Base-by-base conservation (phyloP, 441 rosid species). In the Eruca vesicaria region DNA sequence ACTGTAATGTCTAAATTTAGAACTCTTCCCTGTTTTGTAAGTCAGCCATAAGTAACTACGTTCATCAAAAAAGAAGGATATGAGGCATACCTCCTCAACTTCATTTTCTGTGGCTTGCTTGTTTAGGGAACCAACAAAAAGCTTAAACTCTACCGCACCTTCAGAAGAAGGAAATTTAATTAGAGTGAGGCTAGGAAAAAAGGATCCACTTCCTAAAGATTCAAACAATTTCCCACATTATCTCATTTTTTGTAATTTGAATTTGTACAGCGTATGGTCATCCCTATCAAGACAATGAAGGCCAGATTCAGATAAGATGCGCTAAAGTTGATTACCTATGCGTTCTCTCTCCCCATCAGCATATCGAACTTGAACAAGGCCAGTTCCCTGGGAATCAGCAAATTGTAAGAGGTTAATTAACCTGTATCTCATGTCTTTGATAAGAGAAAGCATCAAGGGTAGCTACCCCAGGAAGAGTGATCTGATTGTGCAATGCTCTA, bases 261-360 rank as follows among this genome's bases (percentile, higher is more conserved):
- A 45, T 56, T 36, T 32, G 19, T 60, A 35, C 68, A 73, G 41
- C 9, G 16, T 28, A 66, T 36, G 55, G 61, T 14, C 20, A 66
- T 31, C 56, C 12, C 69, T 50, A 20, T 67, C 64, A 64, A 66
- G 68, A 58, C 3, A 56, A 23, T 55, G 16, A 68, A 48, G 59
- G 26, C 29, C 53, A 9, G 35, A 53, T 12, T 12, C 20, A 45
- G 73, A 70, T 53, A 70, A 19, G 23, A 70, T 33, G 23, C n/a
- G 56, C 7, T 14, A 11, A 72, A 62, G 78, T 70, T 58, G 36
- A 76, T 80, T 93, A 96, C 99, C 99, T 59, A 94, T 89, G 62
- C 99, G 98, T 83, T 92, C 99, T 70, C 96, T 85, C 84, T 96
- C 99, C 64, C 99, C 99, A 76, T 96, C 99, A 76, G 99, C 99